These are phyloP conservation scores for Dispira parvispora DNA, from an alignment of 192 early-diverging fungal species.

Conservation along the genomic window DNA sequence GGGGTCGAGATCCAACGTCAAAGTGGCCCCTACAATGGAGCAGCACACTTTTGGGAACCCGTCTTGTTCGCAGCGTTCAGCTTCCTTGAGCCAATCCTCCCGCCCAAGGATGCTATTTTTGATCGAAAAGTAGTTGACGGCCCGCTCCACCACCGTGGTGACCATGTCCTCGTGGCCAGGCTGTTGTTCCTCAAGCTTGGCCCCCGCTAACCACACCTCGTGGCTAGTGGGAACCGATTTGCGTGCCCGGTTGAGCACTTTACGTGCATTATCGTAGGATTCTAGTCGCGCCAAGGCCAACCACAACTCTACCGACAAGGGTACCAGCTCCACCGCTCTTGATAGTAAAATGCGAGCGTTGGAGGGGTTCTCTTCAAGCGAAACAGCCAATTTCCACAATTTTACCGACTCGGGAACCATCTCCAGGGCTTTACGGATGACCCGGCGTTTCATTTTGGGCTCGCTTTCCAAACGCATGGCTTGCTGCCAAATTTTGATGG, in stretches of 20 bases:
- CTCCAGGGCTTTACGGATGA: conserved; percentile 82
- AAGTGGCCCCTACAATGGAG: conserved; percentile 66
- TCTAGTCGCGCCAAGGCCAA: conserved; percentile 87
- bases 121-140: conserved; percentile 44
- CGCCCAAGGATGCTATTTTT: conserved; percentile 54
- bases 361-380: conserved; percentile 78
- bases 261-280: conserved; percentile 69
- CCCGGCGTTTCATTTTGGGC: conserved; percentile 51
- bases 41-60: conserved; percentile 62
- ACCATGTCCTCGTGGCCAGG: conserved; percentile 39
- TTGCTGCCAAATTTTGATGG: conserved; percentile 83
- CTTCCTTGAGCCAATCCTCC: conserved; percentile 82
- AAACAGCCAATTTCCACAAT: conserved; percentile 85
- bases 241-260: conserved; percentile 83
- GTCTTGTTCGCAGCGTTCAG: conserved; percentile 62
- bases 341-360: conserved; percentile 82
- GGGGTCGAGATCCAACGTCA: conserved; percentile 58
- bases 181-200: conserved; percentile 76
- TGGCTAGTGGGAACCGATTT: conserved; percentile 67
- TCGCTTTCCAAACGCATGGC: conserved; percentile 77
- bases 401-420: conserved; percentile 80
- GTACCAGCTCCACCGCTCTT: conserved; percentile 88
- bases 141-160: conserved; percentile 48
- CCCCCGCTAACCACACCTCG: conserved; percentile 92
- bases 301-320: conserved; percentile 85